Evolutionary conservation across 495 filamentous ascomycete species (phyloP).

Genomic region (Talaromyces proteolyticus): DNA sequence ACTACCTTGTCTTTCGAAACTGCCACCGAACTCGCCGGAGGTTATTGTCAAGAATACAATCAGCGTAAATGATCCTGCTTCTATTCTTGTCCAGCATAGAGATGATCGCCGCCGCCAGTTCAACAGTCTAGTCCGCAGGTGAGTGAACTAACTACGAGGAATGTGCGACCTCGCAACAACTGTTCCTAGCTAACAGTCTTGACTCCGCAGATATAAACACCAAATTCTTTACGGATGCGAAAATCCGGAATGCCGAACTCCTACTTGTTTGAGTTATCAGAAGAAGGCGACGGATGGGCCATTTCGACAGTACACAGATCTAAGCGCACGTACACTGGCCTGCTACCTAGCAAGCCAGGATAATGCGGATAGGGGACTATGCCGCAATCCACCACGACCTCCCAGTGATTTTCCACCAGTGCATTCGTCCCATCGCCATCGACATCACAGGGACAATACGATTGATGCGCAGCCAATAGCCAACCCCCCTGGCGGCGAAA

Average conservation of each 20-base stretch:
- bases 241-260: constrained; percentile 59
- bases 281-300: constrained; percentile 60
- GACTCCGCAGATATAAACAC: constrained; percentile 59
- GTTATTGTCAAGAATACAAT: constrained; percentile 44
- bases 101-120: constrained; percentile 47
- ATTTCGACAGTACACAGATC: constrained; percentile 62
- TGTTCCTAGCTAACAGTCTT: constrained; percentile 9
- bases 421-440: constrained; percentile 5
- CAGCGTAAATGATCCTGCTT: constrained; percentile 36
- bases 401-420: constrained; percentile 22
- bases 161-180: not conserved
- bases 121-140: constrained; percentile 48
- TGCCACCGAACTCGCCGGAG: constrained; percentile 43
- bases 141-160: constrained; percentile 10
- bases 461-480: constrained; percentile 2
- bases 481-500: not conserved
- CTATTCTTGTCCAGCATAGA: constrained; percentile 40
- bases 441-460: not conserved
- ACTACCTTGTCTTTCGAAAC: constrained; percentile 31
- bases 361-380: constrained; percentile 69
- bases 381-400: constrained; percentile 45
- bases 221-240: constrained; percentile 83
- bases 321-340: constrained; percentile 72
- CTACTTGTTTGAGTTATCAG: constrained; percentile 77
- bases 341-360: constrained; percentile 74